phyloP scores from a whole-genome alignment of 495 filamentous ascomycete genomes.

The Choiromyces venosus region DNA sequence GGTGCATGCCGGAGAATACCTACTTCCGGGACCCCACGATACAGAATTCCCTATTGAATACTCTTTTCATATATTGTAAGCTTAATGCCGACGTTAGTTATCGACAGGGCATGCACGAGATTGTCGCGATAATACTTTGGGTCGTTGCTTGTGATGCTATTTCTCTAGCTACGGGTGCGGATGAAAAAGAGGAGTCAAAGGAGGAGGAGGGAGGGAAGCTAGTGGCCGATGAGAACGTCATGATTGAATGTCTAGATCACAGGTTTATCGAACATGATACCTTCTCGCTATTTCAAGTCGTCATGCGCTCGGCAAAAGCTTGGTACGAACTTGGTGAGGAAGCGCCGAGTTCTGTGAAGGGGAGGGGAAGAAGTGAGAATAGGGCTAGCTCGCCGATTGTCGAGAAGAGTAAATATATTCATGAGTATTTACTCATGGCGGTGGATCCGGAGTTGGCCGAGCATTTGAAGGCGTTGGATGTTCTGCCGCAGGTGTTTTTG shows the following conservation, averaged over 20 bases:
- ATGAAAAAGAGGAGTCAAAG: constrained; percentile 3
- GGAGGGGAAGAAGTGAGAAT: constrained; percentile 33
- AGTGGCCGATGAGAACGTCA: constrained; percentile 47
- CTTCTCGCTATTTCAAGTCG: constrained; percentile 71
- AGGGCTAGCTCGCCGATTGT: constrained; percentile 70
- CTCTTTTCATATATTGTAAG: constrained; percentile 91
- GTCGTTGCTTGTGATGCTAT: constrained; percentile 79
- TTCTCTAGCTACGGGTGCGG: constrained; percentile 39
- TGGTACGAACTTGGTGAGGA: constrained; percentile 71
- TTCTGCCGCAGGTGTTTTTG: constrained; percentile 93
- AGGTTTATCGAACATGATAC: constrained; percentile 81
- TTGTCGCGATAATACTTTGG: constrained; percentile 86
- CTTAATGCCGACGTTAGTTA: constrained; percentile 81
- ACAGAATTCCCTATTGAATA: constrained; percentile 76
- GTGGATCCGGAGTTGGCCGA: constrained; percentile 75
- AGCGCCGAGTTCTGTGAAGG: constrained; percentile 38
- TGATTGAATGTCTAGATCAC: constrained; percentile 62
- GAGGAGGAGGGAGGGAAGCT: constrained; percentile 38
- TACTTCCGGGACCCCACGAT: constrained; percentile 78
- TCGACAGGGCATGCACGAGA: constrained; percentile 95
- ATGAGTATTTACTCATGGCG: constrained; percentile 68
- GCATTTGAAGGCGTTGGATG: constrained; percentile 76
- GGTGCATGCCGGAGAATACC: constrained; percentile 84
- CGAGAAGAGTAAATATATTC: constrained; percentile 74
- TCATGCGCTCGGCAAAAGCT: constrained; percentile 79